Percentiles rank a stretch among this genome's conserved stretches.
phyloP scores from a whole-genome alignment of 1,284 basidiomycete genomes.

The Fomitopsis schrenkii region DNA sequence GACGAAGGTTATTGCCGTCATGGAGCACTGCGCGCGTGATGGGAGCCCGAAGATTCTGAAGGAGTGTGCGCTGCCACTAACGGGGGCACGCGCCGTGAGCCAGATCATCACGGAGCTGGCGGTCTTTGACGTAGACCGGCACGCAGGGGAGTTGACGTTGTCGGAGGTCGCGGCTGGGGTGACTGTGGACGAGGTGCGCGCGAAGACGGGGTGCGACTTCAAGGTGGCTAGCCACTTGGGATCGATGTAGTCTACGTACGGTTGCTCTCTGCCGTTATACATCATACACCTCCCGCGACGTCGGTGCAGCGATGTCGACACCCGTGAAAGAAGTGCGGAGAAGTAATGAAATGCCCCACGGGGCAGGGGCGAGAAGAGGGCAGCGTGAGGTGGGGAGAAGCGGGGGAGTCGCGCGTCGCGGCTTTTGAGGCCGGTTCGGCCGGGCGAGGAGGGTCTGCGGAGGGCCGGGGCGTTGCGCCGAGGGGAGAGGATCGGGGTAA shows the following conservation, averaged over 20 bases:
- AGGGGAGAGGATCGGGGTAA: not conserved
- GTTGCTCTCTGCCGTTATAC: not conserved
- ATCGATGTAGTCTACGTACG: slow-evolving; percentile 14
- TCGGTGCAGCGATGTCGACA: not conserved
- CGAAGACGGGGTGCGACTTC: slow-evolving; percentile 87
- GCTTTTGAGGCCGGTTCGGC: not conserved
- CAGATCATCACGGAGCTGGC: slow-evolving; percentile 93
- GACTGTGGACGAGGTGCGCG: slow-evolving; percentile 79
- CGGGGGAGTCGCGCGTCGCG: not conserved
- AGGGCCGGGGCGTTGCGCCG: not conserved
- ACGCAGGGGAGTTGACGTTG: slow-evolving; percentile 69
- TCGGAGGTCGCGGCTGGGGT: slow-evolving; percentile 84
- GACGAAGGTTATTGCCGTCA: slow-evolving; percentile 86
- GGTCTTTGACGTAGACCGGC: slow-evolving; percentile 87
- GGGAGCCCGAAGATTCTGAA: slow-evolving; percentile 88
- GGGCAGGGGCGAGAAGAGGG: not conserved
- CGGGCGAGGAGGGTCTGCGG: not conserved
- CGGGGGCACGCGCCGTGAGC: slow-evolving; percentile 84
- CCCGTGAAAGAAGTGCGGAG: not conserved
- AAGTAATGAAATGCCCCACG: slow-evolving; percentile 1
- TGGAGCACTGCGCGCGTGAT: slow-evolving; percentile 91
- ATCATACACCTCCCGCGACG: not conserved
- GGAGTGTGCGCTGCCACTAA: slow-evolving; percentile 83
- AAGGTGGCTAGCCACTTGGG: slow-evolving; percentile 38
- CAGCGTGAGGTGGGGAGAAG: not conserved